A percentile compares a stretch with the other conserved stretches of the same genome.
Evolutionary conservation across 768 basidiomycete genomes (phyloP).

Genomic region (Leccinum fibrillosum): DNA sequence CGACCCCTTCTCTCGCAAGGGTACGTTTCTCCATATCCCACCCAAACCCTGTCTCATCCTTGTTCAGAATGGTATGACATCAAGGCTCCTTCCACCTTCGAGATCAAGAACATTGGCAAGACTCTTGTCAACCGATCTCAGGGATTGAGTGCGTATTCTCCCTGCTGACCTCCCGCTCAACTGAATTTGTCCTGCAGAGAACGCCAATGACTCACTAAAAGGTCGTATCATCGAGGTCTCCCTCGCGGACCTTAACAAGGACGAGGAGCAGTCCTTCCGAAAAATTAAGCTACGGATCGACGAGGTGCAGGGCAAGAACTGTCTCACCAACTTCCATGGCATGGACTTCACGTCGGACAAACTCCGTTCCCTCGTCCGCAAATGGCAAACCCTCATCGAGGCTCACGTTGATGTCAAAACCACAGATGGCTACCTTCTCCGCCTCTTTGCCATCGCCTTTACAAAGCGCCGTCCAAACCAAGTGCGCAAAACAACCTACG

Average conservation of each 20-base stretch:
- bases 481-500: slow-evolving; percentile 99
- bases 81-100: slow-evolving; percentile 97
- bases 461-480: slow-evolving; percentile 95
- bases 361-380: slow-evolving; percentile 98
- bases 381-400: slow-evolving; percentile 99
- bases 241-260: slow-evolving; percentile 97
- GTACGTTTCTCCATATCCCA: slow-evolving; percentile 38
- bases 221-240: slow-evolving; percentile 96
- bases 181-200: slow-evolving; percentile 55
- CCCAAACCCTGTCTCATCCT: not conserved
- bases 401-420: slow-evolving; percentile 99
- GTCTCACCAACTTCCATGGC: slow-evolving; percentile 99
- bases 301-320: slow-evolving; percentile 97
- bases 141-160: slow-evolving; percentile 83
- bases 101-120: slow-evolving; percentile 95
- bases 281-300: slow-evolving; percentile 99
- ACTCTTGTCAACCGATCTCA: slow-evolving; percentile 97
- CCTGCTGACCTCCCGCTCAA: not conserved
- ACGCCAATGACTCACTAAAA: slow-evolving; percentile 97
- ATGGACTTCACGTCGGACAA: slow-evolving; percentile 99
- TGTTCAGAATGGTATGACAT: slow-evolving; percentile 97
- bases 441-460: slow-evolving; percentile 98
- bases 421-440: slow-evolving; percentile 98
- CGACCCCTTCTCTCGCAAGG: slow-evolving; percentile 99
- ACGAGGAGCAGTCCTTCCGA: slow-evolving; percentile 98